phyloP scores from a whole-genome alignment of 495 filamentous ascomycete genomes.

The Aspergillus sclerotioniger region DNA sequence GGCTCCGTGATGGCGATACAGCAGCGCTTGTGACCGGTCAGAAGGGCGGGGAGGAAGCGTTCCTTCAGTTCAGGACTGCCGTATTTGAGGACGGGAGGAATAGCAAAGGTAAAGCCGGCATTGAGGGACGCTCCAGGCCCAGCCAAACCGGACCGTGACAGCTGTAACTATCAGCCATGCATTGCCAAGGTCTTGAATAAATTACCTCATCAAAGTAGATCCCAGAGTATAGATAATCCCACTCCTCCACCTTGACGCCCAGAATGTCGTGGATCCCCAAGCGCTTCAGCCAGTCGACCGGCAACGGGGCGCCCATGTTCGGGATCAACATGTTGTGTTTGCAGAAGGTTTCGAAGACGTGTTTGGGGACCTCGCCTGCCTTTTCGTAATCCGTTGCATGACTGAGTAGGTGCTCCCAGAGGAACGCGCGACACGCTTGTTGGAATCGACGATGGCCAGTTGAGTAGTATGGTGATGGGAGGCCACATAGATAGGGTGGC shows the following conservation, averaged over 20 bases:
- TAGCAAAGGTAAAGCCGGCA: slow-evolving; percentile 67
- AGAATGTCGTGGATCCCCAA: slow-evolving; percentile 63
- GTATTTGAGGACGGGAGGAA: slow-evolving; percentile 69
- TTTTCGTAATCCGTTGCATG: slow-evolving; percentile 67
- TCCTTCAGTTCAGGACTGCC: slow-evolving; percentile 59
- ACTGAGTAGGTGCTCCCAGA: slow-evolving; percentile 56
- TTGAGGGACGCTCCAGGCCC: slow-evolving; percentile 61
- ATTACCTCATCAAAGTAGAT: slow-evolving; percentile 65
- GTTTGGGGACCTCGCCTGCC: slow-evolving; percentile 56
- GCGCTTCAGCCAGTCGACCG: slow-evolving; percentile 62
- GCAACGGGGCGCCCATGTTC: slow-evolving; percentile 63
- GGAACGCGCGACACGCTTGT: slow-evolving; percentile 62
- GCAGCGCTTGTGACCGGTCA: slow-evolving; percentile 61
- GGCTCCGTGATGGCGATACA: slow-evolving; percentile 83
- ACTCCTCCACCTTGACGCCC: slow-evolving; percentile 72
- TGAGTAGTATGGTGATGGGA: slow-evolving; percentile 69
- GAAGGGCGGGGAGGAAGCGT: slow-evolving; percentile 60
- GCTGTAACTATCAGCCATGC: slow-evolving; percentile 28
- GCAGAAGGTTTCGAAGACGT: slow-evolving; percentile 62
- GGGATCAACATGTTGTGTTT: slow-evolving; percentile 63
- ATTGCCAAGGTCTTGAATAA: not conserved
- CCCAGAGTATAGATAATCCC: slow-evolving; percentile 67
- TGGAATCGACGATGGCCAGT: slow-evolving; percentile 62
- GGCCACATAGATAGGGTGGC: slow-evolving; percentile 65
- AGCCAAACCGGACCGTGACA: slow-evolving; percentile 61